These are phyloP conservation scores for Trichosphaerium sp. DNA, from an alignment of 78 protist genomes.

Conservation along the genomic window DNA sequence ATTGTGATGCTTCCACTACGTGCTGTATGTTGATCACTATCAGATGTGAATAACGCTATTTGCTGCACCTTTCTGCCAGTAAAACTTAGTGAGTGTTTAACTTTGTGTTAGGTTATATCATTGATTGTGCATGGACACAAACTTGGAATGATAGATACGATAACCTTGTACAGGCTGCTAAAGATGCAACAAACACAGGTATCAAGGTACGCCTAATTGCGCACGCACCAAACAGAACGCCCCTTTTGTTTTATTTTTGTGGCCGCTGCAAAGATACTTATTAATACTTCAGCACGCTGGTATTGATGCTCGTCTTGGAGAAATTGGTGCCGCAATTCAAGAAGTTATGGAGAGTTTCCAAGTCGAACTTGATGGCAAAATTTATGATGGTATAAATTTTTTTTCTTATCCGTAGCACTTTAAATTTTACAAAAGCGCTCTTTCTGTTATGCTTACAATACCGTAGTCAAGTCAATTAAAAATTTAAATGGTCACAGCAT, in stretches of 20 bases:
- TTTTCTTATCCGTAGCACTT: background rate
- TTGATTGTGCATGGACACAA: conserved; percentile 95
- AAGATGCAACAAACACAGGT: conserved; percentile 92
- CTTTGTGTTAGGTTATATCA: conserved; percentile 57
- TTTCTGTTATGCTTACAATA: background rate
- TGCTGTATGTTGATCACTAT: too few species aligned
- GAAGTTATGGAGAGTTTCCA: conserved; percentile 90
- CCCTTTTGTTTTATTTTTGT: conserved; percentile 1
- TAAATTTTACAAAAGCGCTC: background rate
- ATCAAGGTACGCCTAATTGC: conserved; percentile 15
- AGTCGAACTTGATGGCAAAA: conserved; percentile 84
- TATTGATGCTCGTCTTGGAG: conserved; percentile 88
- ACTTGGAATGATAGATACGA: conserved; percentile 73
- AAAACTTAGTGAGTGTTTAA: background rate
- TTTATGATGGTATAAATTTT: conserved; percentile 11
- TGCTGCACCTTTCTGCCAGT: background rate
- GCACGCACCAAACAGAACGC: background rate
- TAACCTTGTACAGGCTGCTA: conserved; percentile 73
- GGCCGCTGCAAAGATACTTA: conserved; percentile 58
- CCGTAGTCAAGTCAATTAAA: conserved; percentile 72
- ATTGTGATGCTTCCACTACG: too few species aligned
- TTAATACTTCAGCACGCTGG: conserved; percentile 71
- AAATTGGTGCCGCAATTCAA: conserved; percentile 90
- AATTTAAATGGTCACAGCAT: conserved; percentile 96
- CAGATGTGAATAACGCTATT: too few species aligned